Evolutionary conservation across 495 filamentous ascomycete species (phyloP).

Genomic region (Tuber magnatum): DNA sequence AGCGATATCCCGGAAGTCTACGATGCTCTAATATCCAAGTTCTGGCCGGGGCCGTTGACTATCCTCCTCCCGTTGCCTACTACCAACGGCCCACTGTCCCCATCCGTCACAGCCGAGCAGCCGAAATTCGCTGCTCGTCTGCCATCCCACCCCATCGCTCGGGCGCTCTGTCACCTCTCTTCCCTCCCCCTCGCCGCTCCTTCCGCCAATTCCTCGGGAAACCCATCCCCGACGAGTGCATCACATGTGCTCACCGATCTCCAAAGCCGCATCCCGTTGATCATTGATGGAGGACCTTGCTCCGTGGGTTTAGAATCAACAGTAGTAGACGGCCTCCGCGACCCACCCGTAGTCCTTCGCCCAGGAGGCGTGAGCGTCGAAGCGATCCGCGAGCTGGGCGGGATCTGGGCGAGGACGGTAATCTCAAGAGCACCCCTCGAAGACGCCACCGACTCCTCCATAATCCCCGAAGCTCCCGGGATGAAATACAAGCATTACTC

Average conservation of each 20-base stretch:
- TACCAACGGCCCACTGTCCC: slow-evolving; percentile 58
- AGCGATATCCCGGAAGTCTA: slow-evolving; percentile 72
- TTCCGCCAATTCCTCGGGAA: slow-evolving; percentile 87
- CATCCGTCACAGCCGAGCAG: slow-evolving; percentile 78
- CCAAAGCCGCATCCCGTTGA: slow-evolving; percentile 71
- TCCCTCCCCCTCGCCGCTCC: slow-evolving; percentile 82
- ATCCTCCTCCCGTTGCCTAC: slow-evolving; percentile 75
- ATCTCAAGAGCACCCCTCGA: slow-evolving; percentile 66
- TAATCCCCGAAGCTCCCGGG: slow-evolving; percentile 71
- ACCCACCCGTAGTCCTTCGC: slow-evolving; percentile 72
- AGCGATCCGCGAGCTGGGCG: slow-evolving; percentile 60
- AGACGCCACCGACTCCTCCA: slow-evolving; percentile 47
- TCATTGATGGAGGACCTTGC: slow-evolving; percentile 83
- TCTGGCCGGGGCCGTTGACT: slow-evolving; percentile 94
- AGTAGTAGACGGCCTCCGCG: slow-evolving; percentile 80
- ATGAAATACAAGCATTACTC: slow-evolving; percentile 99
- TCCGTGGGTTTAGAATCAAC: slow-evolving; percentile 91
- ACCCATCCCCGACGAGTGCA: slow-evolving; percentile 82
- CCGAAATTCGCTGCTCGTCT: slow-evolving; percentile 84
- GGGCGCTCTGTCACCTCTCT: slow-evolving; percentile 70
- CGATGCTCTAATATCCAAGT: slow-evolving; percentile 64
- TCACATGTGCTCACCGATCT: slow-evolving; percentile 83
- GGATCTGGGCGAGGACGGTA: slow-evolving; percentile 65
- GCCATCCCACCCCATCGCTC: slow-evolving; percentile 74
- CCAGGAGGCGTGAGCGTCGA: slow-evolving; percentile 91